Base-by-base conservation (phyloP, 345 rosid genomes). In the Gossypium longicalyx region DNA sequence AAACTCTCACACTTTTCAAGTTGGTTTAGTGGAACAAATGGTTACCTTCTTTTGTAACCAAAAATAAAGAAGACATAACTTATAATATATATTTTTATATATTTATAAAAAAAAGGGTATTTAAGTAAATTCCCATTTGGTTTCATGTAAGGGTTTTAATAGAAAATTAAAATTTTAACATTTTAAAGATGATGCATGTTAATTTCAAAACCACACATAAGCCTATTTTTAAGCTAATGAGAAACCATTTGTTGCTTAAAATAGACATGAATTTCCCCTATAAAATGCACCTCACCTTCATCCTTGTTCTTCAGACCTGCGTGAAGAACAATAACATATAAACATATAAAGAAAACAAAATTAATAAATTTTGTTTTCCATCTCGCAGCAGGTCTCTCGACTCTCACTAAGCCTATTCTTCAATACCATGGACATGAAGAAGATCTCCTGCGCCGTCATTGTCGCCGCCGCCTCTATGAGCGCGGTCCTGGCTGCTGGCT, bases 341-440 rank as follows among this genome's bases (percentile, higher is more conserved):
- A 53, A 45, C 38, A 47, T 16, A 34, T 34, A 34, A 34, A 34
- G 41, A 34, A 34, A 7, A 25, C 48, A 63, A 77, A 34, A 79
- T 27, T 57, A 25, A 53, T 57, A 56, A 22, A 56, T 19, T 19
- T 56, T 49, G 52, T 27, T 45, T 41, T 43, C 76, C 62, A 5
- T 34, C n/a, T 52, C 17, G 16, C n/a, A 27, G 54, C 57, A 67
- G 56, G 71, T 67, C 71, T 67, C 69, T n/a, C 57, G 7, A 34
- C 51, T 10, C 12, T 34, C 60, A 20, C 10, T 58, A 22, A 66
- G 53, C 19, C 15, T 67, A 11, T 45, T 77, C 74, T 70, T 57
- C 61, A 10, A 56, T 56, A 73, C 58, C 82, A 93, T 93, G 95
- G 93, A 82, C 72, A 73, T 85, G 89, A 90, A 88, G 84, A 93